Base-by-base conservation (phyloP, 1,139 yeast species). In the Saccharomycopsis crataegensis region DNA sequence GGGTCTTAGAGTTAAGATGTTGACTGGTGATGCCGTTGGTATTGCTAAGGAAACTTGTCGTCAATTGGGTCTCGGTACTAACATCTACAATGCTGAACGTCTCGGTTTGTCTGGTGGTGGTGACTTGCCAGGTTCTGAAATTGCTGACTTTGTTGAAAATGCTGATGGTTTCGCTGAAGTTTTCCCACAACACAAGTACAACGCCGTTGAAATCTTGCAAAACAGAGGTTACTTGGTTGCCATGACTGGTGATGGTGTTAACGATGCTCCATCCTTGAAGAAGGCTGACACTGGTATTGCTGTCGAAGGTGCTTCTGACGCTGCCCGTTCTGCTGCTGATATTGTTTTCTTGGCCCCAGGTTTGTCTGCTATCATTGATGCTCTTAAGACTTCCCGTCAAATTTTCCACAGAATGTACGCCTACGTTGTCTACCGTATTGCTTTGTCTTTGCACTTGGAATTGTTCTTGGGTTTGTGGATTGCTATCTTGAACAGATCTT, bases 1-100 rank as follows among this genome's bases (percentile, higher is more conserved):
- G 69, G 96, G 96, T 86, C 82, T 89, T 71, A 84, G 94, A 77
- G 96, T 89, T 67, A 89, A 89, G 88, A 89, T 89, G 96, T 82
- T 89, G 73, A 89, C 96, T 79, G 96, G 96, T 86, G 96, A 89
- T 78, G 96, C 96, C 76, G 96, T 89, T 71, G 96, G 96, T 82
- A 89, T 89, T 77, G 96, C 96, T 71, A 89, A 89, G 85, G 96
- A 89, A 79, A 89, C 96, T 72, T 88, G 96, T 80, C 87, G 96
- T 82, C 96, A 89, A 86, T 80, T 89, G 73, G 96, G 96, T 73
- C 81, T 89, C 68, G 96, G 96, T 80, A 86, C 95, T 67, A 88
- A 88, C 90, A 90, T 89, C 69, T 89, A 88, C 81, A 93, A 89
- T 77, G 96, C 96, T 70, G 96, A 89, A 78, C 86, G 93, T 82